Evolutionary conservation across 768 basidiomycete species (phyloP).

Genomic region (Hirschioporus abietinus): DNA sequence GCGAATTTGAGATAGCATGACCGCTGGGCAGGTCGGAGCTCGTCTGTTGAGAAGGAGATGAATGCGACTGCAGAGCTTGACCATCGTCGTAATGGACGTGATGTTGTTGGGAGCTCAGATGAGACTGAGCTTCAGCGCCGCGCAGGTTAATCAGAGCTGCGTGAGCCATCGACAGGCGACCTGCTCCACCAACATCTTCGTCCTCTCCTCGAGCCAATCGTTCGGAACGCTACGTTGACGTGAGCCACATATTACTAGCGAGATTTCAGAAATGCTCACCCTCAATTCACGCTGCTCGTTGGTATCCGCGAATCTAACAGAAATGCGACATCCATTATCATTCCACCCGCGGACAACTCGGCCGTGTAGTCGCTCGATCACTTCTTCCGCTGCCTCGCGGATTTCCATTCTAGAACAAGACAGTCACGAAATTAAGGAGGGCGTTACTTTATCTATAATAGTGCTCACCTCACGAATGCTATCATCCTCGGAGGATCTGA

Average conservation of each 20-base stretch:
- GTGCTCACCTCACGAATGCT: conserved; percentile 68
- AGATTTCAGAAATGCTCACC: conserved; percentile 34
- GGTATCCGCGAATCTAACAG: conserved; percentile 76
- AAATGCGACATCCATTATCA: conserved; percentile 70
- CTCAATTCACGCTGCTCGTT: conserved; percentile 72
- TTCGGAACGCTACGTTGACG: conserved; percentile 48
- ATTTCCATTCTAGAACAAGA: conserved; percentile 52
- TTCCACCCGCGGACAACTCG: conserved; percentile 77
- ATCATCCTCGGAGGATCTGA: conserved; percentile 76
- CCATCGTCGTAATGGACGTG: neutral
- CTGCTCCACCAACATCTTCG: conserved; percentile 46
- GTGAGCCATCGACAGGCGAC: conserved; percentile 70
- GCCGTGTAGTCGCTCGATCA: conserved; percentile 73
- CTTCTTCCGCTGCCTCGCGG: conserved; percentile 66
- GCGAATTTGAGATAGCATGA: neutral
- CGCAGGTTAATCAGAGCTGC: conserved; percentile 72
- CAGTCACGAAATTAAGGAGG: conserved; percentile 4
- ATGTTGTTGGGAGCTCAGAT: conserved; percentile 9
- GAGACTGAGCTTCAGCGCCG: conserved; percentile 48
- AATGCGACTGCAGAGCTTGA: too few relatives aligned
- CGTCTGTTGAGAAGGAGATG: neutral
- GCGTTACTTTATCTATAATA: conserved; percentile 7
- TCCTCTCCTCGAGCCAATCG: conserved; percentile 48
- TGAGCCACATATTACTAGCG: neutral
- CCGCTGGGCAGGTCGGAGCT: neutral